Evolutionary conservation across 179 eudicot species (phyloP), one percentile per base, ranked within the genome.

Genomic region (Beta macrorhiza): DNA sequence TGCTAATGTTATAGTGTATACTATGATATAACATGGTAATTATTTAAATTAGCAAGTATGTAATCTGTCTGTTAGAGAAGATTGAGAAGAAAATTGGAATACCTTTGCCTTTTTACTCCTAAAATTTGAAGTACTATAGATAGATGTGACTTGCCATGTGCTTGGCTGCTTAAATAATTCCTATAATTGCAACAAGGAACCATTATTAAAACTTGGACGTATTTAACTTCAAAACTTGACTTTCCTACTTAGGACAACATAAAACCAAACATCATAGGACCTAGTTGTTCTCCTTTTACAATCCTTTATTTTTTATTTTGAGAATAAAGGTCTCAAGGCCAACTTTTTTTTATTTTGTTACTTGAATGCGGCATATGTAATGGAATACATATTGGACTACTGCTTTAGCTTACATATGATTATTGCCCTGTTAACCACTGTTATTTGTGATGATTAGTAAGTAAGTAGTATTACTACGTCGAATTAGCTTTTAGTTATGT

Each of bases 251-350:
- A 4, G 63, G 77, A 56, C 64, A 74, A 74, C 22, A 55, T 74
- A 52, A 13, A 9, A 55, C 58, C 64, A 56, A 32, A 74, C 77
- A 74, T 74, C 63, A 74, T 55, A 74, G 63, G 77, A 74, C 77
- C 77, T 74, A 22, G 45, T 74, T 74, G 59, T 17, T 49, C 58
- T 16, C 75, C n/a, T 71, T 71, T 49, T 19, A 37, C 42, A 17
- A 6, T 20, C 25, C 7, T 17, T 47, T 47, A 42, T 44, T 17
- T 5, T 32, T 32, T 67, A 14, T 9, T 67, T 67, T 37, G 4
- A 5, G 5, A 67, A 67, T 44, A 45, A 37, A 37, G 42, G 42
- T 37, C 73, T 1, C 17, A 17, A 69, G 51, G 73, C 45, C 75
- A n/a, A 20, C 59, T 49, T 22, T 72, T 37, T 37, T 2, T 72